Evolutionary conservation across 148 eudicot genomes (phyloP).

Genomic region (Euryodendron excelsum): DNA sequence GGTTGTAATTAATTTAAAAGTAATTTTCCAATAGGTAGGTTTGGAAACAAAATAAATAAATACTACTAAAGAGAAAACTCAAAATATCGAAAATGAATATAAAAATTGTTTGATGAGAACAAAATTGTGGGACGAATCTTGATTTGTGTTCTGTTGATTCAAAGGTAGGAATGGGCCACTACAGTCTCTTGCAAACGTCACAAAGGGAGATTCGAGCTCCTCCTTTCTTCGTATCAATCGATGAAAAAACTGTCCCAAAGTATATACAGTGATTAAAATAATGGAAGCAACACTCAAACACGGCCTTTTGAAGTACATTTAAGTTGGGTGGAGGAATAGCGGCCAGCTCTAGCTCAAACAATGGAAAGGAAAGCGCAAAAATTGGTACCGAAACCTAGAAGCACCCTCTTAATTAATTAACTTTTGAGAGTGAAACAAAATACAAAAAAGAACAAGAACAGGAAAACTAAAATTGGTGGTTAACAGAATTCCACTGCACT

Average conservation of each 20-base stretch:
- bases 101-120: background rate
- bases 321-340: background rate
- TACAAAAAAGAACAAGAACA: background rate
- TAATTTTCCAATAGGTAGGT: no score
- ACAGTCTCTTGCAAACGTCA: conserved; percentile 61
- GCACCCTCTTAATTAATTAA: background rate
- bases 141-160: conserved; percentile 56
- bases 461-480: background rate
- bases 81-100: background rate
- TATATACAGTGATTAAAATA: background rate
- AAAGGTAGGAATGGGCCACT: conserved; percentile 85
- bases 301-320: background rate
- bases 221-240: conserved; percentile 67
- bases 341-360: background rate
- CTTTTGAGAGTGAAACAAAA: background rate
- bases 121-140: conserved; percentile 34
- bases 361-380: background rate
- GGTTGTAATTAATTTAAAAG: no score
- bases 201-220: conserved; percentile 68
- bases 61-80: background rate
- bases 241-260: conserved; percentile 38
- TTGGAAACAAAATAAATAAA: no score
- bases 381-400: background rate
- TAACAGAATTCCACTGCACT: background rate
- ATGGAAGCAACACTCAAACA: background rate